Evolutionary conservation across 768 basidiomycete species (phyloP).

Genomic region (Erythrobasidium yunnanense): DNA sequence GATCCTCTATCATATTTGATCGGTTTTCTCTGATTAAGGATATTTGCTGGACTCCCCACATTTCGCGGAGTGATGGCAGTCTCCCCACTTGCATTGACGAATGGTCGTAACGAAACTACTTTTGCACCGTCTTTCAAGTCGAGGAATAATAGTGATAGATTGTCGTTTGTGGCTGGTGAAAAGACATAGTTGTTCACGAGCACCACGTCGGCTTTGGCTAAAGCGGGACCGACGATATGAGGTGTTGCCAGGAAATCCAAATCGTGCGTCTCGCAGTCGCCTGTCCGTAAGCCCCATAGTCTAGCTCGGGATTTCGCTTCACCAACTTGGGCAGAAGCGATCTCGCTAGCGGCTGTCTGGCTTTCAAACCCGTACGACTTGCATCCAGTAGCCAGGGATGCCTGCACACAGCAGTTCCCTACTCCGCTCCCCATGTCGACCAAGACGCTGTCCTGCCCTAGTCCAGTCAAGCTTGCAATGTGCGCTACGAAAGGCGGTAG

Average conservation of each 20-base stretch:
- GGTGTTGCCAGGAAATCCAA: slow-evolving; percentile 70
- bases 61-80: slow-evolving; percentile 16
- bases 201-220: slow-evolving; percentile 77
- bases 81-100: slow-evolving; percentile 43
- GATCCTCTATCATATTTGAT: slow-evolving; percentile 17
- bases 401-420: slow-evolving; percentile 71
- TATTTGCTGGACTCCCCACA: slow-evolving; percentile 26
- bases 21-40: slow-evolving; percentile 16
- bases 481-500: slow-evolving; percentile 52
- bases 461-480: slow-evolving; percentile 48
- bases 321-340: slow-evolving; percentile 63
- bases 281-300: slow-evolving; percentile 79
- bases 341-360: slow-evolving; percentile 62
- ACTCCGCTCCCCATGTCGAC: slow-evolving; percentile 79
- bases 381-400: slow-evolving; percentile 65
- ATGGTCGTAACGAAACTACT: slow-evolving; percentile 78
- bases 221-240: slow-evolving; percentile 55
- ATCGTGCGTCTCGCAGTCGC: slow-evolving; percentile 66
- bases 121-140: slow-evolving; percentile 87
- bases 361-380: slow-evolving; percentile 68
- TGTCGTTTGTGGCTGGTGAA: slow-evolving; percentile 58
- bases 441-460: slow-evolving; percentile 57
- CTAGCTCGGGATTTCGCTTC: slow-evolving; percentile 67
- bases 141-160: slow-evolving; percentile 74
- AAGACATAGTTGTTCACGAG: slow-evolving; percentile 51